Evolutionary conservation across 306 rosid genomes (phyloP), one percentile per base, ranked within the genome.

Genomic region (Castanopsis chinensis): DNA sequence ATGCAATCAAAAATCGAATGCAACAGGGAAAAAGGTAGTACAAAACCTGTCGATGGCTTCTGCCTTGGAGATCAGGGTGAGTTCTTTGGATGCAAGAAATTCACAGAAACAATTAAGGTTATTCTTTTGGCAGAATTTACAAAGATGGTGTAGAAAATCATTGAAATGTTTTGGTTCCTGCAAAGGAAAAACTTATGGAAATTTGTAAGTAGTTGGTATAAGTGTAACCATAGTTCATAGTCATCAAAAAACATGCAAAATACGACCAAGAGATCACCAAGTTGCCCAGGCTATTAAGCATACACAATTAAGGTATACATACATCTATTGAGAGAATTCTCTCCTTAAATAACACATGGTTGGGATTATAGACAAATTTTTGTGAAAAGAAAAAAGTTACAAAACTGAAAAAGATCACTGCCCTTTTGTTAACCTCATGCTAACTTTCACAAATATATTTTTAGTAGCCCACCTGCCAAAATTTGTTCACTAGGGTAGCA

Each of bases 161-260:
- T 95, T 95, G 92, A 95, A 92, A 79, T 85, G 87, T 71, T 91
- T 93, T 3, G 98, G 98, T 87, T 95, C 99, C 99, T 95, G 86
- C 77, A 74, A 18, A 72, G 15, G 54, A 75, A 1, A 67, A 67
- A 67, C 27, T 14, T 13, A 23, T 23, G 3, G 32, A 23, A 23
- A 23, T 59, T 23, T 0, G 4, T 5, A 56, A 59, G 27, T 59
- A 23, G 65, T 23, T 59, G 33, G 33, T 12, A 3, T 49, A 4
- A 37, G 53, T 12, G 53, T 49, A 49, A 41, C 56, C 45, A 41
- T 41, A 2, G 45, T 41, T 41, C 45, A 71, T 33, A 52, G 61
- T 6, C 17, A 8, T 59, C 37, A 13, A 1, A 37, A 54, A 25
- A 30, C 9, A 20, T 30, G 45, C 5, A 25, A 65, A 13, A 57